These are phyloP conservation scores for Magnaporthiopsis poae DNA, from an alignment of 2,329 filamentous ascomycete species.

Conservation along the genomic window DNA sequence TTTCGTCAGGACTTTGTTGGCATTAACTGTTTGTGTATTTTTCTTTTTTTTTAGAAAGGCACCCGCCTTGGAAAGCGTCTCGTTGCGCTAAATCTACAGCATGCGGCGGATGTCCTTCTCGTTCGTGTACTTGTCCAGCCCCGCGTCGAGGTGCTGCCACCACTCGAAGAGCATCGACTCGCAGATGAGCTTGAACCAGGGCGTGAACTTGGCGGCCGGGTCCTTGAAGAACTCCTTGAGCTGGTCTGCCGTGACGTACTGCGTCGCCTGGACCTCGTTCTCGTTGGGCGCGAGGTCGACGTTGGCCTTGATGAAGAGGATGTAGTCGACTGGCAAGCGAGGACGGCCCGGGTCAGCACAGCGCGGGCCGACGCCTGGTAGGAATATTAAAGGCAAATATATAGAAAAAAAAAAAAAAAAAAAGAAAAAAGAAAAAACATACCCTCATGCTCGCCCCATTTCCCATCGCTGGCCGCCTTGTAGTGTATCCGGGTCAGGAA, in stretches of 20 bases:
- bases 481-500: constrained; percentile 98
- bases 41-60: no score
- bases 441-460: constrained; percentile 99
- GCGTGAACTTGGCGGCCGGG: constrained; percentile 74
- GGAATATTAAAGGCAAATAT: no score
- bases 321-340: constrained; percentile 73
- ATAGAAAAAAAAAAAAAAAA: no score
- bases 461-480: constrained; percentile 89
- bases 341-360: background rate
- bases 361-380: no score
- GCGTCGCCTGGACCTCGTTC: constrained; percentile 80
- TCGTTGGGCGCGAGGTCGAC: constrained; percentile 72
- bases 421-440: constrained; percentile 32
- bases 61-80: background rate
- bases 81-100: constrained; percentile 22
- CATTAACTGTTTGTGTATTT: background rate
- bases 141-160: constrained; percentile 78
- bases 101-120: constrained; percentile 84
- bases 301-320: constrained; percentile 91
- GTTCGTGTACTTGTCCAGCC: constrained; percentile 74
- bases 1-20: background rate
- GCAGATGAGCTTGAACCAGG: constrained; percentile 99
- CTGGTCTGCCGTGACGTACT: constrained; percentile 73
- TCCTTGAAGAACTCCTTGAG: constrained; percentile 80
- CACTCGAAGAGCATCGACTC: constrained; percentile 95